Evolutionary conservation across 2,329 filamentous ascomycete genomes (phyloP), one percentile per base, ranked within the genome.

Genomic region (Colletotrichum sp.): DNA sequence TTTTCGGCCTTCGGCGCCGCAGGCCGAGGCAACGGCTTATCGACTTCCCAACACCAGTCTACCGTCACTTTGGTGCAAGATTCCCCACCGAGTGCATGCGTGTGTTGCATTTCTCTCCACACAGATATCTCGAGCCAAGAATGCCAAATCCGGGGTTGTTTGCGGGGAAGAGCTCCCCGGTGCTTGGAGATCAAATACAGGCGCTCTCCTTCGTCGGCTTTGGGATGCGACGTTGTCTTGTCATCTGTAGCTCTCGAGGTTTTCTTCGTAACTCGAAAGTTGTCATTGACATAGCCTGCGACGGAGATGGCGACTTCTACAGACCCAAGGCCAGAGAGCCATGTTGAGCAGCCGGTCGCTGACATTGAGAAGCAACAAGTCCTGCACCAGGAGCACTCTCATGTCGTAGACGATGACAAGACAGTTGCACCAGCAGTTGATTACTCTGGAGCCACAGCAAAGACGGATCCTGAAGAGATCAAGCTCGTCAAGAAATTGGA

Each of bases 381-480:
- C 4, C 39, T 77, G 7, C 69, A 77, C 26, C 67, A 59, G 8
- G 75, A 77, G 3, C 59, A 75, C n/a, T 75, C 63, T 16, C 67
- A 77, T 26, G 36, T 75, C 10, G 24, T 32, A n/a, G 71, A 68
- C 6, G 72, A 77, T 13, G 72, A 68, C 32, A 75, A 75, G 28
- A 30, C 15, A 12, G 21, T 64, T 16, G 34, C 34, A 4, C 43
- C 39, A 4, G 64, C 67, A 24, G 74, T 77, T 24, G 84, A 86
- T 73, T 86, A 86, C 78, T 85, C 83, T 6, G 85, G 84, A 21
- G 84, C 85, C 6, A 79, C 82, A 36, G 82, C 82, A 71, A 86
- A 86, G 79, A 85, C 84, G 1, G 84, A 86, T 48, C 84, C 84
- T 2, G 82, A 77, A 28, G 85, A 86, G 71, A 86, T 86, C 74